Conservation (phyloP, 306 rosid genomes). For the Morella rubra region DNA sequence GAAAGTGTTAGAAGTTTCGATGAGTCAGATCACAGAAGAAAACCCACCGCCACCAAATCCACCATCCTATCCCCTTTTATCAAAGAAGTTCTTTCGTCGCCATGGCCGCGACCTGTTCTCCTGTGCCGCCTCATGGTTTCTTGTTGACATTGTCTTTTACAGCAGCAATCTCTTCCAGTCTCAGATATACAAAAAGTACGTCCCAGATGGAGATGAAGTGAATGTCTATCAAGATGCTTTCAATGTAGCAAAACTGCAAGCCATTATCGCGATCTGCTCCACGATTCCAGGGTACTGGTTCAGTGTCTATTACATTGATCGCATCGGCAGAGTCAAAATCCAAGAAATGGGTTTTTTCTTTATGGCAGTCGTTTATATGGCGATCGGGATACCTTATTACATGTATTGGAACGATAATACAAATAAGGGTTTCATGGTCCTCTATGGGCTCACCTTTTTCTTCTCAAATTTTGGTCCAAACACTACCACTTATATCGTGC, state of each 20-base stretch:
- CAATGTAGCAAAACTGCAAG: slow-evolving; percentile 50
- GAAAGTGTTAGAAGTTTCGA: slow-evolving; percentile 54
- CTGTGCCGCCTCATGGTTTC: slow-evolving; percentile 58
- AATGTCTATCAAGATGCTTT: slow-evolving; percentile 42
- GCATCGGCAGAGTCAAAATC: slow-evolving; percentile 62
- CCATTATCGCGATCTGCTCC: slow-evolving; percentile 53
- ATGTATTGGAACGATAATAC: slow-evolving; percentile 17
- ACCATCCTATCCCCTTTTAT: slow-evolving; percentile 40
- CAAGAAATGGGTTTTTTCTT: slow-evolving; percentile 61
- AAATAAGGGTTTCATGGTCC: slow-evolving; percentile 39
- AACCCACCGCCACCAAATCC: slow-evolving; percentile 10
- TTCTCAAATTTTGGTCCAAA: slow-evolving; percentile 86
- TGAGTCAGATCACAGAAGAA: slow-evolving; percentile 51
- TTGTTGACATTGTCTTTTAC: slow-evolving; percentile 68
- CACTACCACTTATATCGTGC: slow-evolving; percentile 79
- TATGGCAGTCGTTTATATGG: slow-evolving; percentile 53
- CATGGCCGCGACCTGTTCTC: slow-evolving; percentile 71
- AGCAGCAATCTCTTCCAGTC: slow-evolving; percentile 73
- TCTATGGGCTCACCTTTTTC: slow-evolving; percentile 72
- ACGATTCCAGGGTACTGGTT: slow-evolving; percentile 81
- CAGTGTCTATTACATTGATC: slow-evolving; percentile 65
- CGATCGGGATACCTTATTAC: slow-evolving; percentile 60
- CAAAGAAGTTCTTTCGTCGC: slow-evolving; percentile 45
- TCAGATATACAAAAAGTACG: slow-evolving; percentile 34
- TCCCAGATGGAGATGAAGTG: rapidly evolving